Percentiles rank a stretch among this genome's conserved stretches.
phyloP scores from a whole-genome alignment of 345 rosid species.

The Salix dunnii region DNA sequence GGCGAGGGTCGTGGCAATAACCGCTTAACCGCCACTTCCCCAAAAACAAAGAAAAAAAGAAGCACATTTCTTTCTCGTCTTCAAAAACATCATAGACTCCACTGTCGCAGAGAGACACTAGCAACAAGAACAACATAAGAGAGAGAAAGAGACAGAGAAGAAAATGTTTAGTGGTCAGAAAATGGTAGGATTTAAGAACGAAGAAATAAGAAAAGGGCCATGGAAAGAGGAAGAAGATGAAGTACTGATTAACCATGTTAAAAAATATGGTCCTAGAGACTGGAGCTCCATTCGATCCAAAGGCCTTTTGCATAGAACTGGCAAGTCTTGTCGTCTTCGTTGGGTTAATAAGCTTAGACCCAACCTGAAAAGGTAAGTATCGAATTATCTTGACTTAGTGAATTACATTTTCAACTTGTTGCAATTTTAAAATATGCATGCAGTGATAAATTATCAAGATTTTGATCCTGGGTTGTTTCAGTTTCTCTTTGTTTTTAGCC shows the following conservation, averaged over 20 bases:
- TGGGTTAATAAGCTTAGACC: conserved; percentile 98
- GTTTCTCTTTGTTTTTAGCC: neutral
- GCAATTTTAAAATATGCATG: neutral
- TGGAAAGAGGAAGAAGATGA: conserved; percentile 94
- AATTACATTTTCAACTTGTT: neutral
- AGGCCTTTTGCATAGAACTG: conserved; percentile 79
- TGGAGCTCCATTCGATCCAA: conserved; percentile 99
- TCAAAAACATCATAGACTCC: neutral
- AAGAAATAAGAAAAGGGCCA: conserved; percentile 75
- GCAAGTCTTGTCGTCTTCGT: conserved; percentile 95
- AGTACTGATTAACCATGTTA: conserved; percentile 67
- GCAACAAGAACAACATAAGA: neutral
- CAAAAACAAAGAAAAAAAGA: neutral
- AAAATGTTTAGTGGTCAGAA: neutral
- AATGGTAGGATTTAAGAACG: conserved; percentile 42
- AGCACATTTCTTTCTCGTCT: neutral
- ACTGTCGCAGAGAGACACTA: neutral
- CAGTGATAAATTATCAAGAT: neutral
- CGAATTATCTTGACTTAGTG: neutral
- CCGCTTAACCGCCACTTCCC: conserved; percentile 20
- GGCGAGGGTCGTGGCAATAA: conserved; percentile 22
- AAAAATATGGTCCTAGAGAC: conserved; percentile 74
- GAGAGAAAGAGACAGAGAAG: neutral
- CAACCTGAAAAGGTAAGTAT: conserved; percentile 64
- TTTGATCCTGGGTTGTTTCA: neutral